Conservation (phyloP, 169 alveolate genomes). For the Babesia gibsoni region DNA sequence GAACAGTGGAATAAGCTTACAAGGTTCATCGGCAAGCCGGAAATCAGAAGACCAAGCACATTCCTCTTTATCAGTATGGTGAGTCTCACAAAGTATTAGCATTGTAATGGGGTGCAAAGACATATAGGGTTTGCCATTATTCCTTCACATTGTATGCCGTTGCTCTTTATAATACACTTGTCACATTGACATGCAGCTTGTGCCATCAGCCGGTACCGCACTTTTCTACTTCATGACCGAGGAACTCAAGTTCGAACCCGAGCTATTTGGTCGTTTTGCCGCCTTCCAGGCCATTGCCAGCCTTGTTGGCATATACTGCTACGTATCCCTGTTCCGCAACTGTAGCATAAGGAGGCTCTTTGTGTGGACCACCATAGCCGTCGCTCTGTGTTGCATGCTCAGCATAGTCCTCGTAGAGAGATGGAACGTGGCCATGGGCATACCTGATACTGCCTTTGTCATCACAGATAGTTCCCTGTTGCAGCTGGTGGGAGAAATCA, state of each 20-base stretch:
- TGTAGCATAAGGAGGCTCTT: conserved; percentile 68
- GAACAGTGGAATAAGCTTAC: conserved; percentile 50
- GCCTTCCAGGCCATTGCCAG: conserved; percentile 81
- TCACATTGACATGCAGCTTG: conserved; percentile 74
- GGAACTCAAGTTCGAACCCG: conserved; percentile 78
- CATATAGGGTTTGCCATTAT: not conserved
- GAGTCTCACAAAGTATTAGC: not conserved
- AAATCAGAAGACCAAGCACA: conserved; percentile 46
- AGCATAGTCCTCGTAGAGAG: conserved; percentile 75
- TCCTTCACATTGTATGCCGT: conserved; percentile 62
- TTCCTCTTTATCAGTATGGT: conserved; percentile 64
- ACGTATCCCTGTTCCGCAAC: conserved; percentile 69
- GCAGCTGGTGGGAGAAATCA: conserved; percentile 80
- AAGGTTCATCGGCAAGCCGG: conserved; percentile 44
- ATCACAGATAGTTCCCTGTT: conserved; percentile 80
- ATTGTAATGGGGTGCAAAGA: not conserved
- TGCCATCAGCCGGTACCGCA: conserved; percentile 84
- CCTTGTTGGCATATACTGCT: conserved; percentile 72
- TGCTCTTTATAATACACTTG: conserved; percentile 64
- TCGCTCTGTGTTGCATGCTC: conserved; percentile 75
- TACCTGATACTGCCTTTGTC: conserved; percentile 79
- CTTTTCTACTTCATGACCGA: conserved; percentile 86
- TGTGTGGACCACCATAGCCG: conserved; percentile 72
- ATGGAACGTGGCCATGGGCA: conserved; percentile 73
- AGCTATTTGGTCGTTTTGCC: conserved; percentile 79